Evolutionary conservation across 208 protist genomes (phyloP).

Genomic region (Trypanosomatidae sp.): DNA sequence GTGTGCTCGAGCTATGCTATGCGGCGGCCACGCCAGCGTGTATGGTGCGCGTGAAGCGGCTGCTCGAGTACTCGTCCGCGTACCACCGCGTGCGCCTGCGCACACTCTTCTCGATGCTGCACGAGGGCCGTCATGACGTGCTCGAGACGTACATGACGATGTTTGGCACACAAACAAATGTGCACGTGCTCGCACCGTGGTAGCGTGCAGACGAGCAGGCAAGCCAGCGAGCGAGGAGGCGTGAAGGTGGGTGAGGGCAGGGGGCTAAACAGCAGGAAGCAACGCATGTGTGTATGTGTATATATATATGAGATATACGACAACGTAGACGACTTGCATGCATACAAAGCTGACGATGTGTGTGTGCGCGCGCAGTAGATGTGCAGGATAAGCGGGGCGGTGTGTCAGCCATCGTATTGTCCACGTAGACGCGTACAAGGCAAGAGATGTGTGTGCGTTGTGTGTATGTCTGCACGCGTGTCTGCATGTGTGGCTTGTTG

Average conservation of each 20-base stretch:
- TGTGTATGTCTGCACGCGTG: slow-evolving; percentile 1
- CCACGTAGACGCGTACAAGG: too few relatives aligned
- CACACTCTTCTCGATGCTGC: not conserved
- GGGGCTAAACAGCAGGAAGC: too few relatives aligned
- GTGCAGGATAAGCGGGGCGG: too few relatives aligned
- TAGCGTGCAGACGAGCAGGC: too few relatives aligned
- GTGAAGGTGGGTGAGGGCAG: too few relatives aligned
- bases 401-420: too few relatives aligned
- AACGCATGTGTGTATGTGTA: too few relatives aligned
- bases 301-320: too few relatives aligned
- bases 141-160: not conserved
- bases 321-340: too few relatives aligned
- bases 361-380: too few relatives aligned
- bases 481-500: not conserved
- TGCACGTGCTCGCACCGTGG: not conserved
- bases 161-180: not conserved
- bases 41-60: slow-evolving; percentile 14
- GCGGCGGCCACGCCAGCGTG: slow-evolving; percentile 18
- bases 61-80: slow-evolving; percentile 68
- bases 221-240: too few relatives aligned
- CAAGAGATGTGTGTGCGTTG: not conserved
- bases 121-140: not conserved
- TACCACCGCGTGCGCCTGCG: slow-evolving; percentile 84
- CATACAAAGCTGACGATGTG: too few relatives aligned
- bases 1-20: slow-evolving; percentile 34